Conservation (phyloP, 2,329 filamentous ascomycete genomes). For the Lachnellula subtilissima region DNA sequence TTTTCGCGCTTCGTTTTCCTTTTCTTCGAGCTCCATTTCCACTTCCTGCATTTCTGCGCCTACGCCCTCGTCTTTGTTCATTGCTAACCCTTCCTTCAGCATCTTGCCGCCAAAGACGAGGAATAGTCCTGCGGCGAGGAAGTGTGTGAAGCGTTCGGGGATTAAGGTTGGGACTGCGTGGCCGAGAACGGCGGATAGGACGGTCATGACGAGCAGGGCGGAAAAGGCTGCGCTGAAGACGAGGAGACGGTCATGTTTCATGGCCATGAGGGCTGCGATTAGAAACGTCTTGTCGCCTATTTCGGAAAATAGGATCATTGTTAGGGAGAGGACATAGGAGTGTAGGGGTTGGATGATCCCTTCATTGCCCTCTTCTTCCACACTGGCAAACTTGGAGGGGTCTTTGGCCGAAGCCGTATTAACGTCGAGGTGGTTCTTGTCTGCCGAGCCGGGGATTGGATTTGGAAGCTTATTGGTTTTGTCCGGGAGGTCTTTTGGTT, state of each 20-base stretch:
- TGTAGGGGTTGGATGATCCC: slow-evolving; percentile 75
- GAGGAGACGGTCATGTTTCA: slow-evolving; percentile 90
- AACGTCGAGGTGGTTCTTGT: slow-evolving; percentile 59
- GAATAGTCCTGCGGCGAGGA: slow-evolving; percentile 80
- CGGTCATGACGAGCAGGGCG: slow-evolving; percentile 88
- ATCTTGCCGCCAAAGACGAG: slow-evolving; percentile 83
- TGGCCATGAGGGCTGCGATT: slow-evolving; percentile 95
- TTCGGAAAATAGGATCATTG: slow-evolving; percentile 97
- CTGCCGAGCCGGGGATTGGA: slow-evolving; percentile 60
- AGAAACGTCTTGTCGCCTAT: slow-evolving; percentile 98
- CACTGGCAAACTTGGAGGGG: slow-evolving; percentile 29
- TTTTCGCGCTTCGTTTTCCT: slow-evolving; percentile 72
- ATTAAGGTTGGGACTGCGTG: slow-evolving; percentile 88
- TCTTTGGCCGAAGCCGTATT: slow-evolving; percentile 38
- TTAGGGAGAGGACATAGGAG: slow-evolving; percentile 85
- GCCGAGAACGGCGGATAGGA: slow-evolving; percentile 86
- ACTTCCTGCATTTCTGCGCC: slow-evolving; percentile 98
- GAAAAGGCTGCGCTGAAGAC: slow-evolving; percentile 95
- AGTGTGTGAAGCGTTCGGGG: slow-evolving; percentile 84
- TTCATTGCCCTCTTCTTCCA: slow-evolving; percentile 42
- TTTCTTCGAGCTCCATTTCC: slow-evolving; percentile 87
- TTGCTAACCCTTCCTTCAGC: slow-evolving; percentile 78
- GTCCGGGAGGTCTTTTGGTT: slow-evolving; percentile 74
- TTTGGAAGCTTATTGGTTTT: slow-evolving; percentile 71
- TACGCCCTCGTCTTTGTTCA: slow-evolving; percentile 86